Evolutionary conservation across 1,139 yeast species (phyloP).

Genomic region (Casaregolazyma lundiana): DNA sequence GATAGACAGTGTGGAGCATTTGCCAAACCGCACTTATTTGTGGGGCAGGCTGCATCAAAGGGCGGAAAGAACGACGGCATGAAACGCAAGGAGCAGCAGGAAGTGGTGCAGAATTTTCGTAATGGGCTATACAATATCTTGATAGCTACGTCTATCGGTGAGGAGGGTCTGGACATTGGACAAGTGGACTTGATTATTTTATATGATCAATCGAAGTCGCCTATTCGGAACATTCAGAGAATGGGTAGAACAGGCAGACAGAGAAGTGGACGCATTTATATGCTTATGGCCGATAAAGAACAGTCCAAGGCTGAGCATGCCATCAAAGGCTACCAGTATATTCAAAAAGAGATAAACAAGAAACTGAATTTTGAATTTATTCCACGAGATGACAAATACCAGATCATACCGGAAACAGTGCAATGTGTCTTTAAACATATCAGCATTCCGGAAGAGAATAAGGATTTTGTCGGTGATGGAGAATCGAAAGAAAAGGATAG

Average conservation of each 20-base stretch:
- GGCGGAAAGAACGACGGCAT: constrained; percentile 29
- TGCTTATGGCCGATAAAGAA: constrained; percentile 76
- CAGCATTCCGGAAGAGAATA: constrained; percentile 66
- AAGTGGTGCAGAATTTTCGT: constrained; percentile 68
- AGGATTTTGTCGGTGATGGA: constrained; percentile 39
- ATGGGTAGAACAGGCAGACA: constrained; percentile 99
- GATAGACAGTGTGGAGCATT: constrained; percentile 39
- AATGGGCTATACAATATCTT: constrained; percentile 67
- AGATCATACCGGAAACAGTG: background rate
- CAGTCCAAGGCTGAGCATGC: constrained; percentile 76
- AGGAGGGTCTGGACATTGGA: constrained; percentile 97
- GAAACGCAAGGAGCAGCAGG: constrained; percentile 43
- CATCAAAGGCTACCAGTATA: constrained; percentile 73
- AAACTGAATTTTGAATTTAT: constrained; percentile 23
- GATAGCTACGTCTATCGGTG: constrained; percentile 97
- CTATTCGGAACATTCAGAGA: constrained; percentile 88
- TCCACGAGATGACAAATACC: constrained; percentile 36
- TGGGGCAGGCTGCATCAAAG: constrained; percentile 59
- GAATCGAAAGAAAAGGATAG: constrained; percentile 44
- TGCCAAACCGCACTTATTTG: constrained; percentile 77
- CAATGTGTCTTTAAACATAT: constrained; percentile 46
- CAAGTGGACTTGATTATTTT: constrained; percentile 93
- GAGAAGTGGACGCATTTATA: constrained; percentile 77
- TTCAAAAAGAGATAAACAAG: constrained; percentile 55
- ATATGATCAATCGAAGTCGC: constrained; percentile 89